These are phyloP conservation scores for Papiliotrema terrestris DNA, from an alignment of 1,284 basidiomycete species.

Conservation along the genomic window DNA sequence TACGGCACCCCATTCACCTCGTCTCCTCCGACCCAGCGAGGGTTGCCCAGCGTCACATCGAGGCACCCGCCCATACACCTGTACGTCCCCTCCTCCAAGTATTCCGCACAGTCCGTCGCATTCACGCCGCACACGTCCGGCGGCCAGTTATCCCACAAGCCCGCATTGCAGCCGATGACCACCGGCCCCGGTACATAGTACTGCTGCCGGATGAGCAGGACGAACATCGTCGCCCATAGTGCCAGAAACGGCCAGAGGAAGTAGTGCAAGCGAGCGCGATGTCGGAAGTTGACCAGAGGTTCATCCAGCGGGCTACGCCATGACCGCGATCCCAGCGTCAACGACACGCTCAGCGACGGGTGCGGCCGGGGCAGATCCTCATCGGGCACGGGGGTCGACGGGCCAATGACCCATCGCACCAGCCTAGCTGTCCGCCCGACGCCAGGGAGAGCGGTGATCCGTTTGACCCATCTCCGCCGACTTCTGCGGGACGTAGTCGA, in stretches of 20 bases:
- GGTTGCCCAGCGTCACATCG: slow-evolving; percentile 34
- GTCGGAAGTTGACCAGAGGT: background rate
- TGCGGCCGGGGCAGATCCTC: background rate
- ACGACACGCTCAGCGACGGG: background rate
- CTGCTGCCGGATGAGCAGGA: slow-evolving; percentile 37
- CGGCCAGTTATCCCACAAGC: slow-evolving; percentile 39
- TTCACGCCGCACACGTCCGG: slow-evolving; percentile 40
- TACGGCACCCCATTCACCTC: slow-evolving; percentile 30
- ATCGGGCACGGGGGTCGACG: slow-evolving; percentile 1
- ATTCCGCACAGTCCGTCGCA: slow-evolving; percentile 23
- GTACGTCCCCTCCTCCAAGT: slow-evolving; percentile 18
- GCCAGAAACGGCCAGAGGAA: slow-evolving; percentile 22
- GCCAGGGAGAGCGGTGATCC: background rate
- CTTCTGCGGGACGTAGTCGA: background rate
- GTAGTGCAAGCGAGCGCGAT: background rate
- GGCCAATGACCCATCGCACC: slow-evolving; percentile 1
- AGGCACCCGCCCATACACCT: slow-evolving; percentile 42
- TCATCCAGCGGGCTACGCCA: background rate
- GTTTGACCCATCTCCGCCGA: background rate
- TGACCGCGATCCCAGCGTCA: background rate
- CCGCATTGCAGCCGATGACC: slow-evolving; percentile 28
- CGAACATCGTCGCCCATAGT: slow-evolving; percentile 30
- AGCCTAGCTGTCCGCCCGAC: background rate
- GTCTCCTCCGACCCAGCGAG: slow-evolving; percentile 34
- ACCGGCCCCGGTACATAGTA: slow-evolving; percentile 30